Conservation (phyloP, 306 rosid genomes). For the Vigna radiata region DNA sequence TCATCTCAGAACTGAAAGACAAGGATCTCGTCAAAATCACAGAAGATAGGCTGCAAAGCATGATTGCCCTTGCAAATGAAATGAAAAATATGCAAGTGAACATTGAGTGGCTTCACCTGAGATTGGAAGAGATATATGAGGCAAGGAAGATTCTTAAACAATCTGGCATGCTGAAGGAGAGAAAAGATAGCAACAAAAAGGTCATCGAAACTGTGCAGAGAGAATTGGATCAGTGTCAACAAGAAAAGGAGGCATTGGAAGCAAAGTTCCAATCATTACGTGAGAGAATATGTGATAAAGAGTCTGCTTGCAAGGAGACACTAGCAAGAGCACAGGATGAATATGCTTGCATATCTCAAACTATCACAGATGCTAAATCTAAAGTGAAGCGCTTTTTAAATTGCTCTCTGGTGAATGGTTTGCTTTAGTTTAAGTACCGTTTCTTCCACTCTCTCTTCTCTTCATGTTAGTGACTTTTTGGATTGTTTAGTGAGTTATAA, state of each 20-base stretch:
- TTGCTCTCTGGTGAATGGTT: slow-evolving; percentile 14
- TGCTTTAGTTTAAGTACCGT: slow-evolving; percentile 16
- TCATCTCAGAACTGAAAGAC: slow-evolving; percentile 11
- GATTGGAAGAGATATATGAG: slow-evolving; percentile 23
- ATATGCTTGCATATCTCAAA: neutral
- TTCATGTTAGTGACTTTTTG: no score
- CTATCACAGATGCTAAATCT: neutral
- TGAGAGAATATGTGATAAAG: neutral
- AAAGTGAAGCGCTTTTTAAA: neutral
- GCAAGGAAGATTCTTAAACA: slow-evolving; percentile 3
- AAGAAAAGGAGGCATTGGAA: neutral
- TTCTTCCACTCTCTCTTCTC: neutral
- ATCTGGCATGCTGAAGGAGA: neutral
- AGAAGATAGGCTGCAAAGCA: neutral
- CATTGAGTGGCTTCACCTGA: slow-evolving; percentile 26
- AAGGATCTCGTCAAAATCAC: neutral
- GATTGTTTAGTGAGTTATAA: no score
- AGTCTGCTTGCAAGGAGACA: slow-evolving; percentile 2
- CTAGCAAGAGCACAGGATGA: slow-evolving; percentile 7
- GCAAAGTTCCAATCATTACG: neutral
- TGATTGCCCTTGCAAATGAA: neutral
- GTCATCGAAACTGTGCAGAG: neutral
- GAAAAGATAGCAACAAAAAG: neutral
- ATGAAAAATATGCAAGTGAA: neutral
- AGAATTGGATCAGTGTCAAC: neutral